These are phyloP conservation scores for Backusella circina DNA, from an alignment of 192 early-diverging fungal species.

Conservation along the genomic window DNA sequence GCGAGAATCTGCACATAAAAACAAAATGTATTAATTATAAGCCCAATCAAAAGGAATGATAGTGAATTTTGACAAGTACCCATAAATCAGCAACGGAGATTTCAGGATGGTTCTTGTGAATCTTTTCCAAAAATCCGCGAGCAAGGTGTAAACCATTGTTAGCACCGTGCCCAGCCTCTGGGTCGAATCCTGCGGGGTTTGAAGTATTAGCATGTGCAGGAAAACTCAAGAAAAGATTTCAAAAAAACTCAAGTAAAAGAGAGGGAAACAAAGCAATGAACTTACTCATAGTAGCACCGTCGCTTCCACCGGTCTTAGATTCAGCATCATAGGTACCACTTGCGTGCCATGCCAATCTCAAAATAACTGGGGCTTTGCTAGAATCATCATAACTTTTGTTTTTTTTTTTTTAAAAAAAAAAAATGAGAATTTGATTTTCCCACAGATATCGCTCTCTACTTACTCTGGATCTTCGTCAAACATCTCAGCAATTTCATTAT, in stretches of 20 bases:
- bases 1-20: background rate
- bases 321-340: slow-evolving; percentile 73
- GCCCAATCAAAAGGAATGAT: background rate
- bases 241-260: background rate
- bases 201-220: background rate
- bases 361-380: slow-evolving; percentile 69
- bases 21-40: background rate
- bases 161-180: slow-evolving; percentile 70
- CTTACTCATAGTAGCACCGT: slow-evolving; percentile 70
- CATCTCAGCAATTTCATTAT: slow-evolving; percentile 74
- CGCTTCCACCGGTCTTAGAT: slow-evolving; percentile 69
- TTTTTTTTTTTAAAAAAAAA: background rate
- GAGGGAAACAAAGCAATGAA: background rate
- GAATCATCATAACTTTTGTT: slow-evolving; percentile 63
- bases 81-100: slow-evolving; percentile 86
- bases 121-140: slow-evolving; percentile 64
- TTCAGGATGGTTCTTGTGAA: slow-evolving; percentile 78
- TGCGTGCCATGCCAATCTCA: slow-evolving; percentile 87
- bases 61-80: slow-evolving; percentile 66
- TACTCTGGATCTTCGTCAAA: slow-evolving; percentile 63
- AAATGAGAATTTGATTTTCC: background rate
- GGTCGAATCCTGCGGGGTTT: slow-evolving; percentile 40
- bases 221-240: background rate
- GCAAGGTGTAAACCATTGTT: slow-evolving; percentile 77
- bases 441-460: background rate